Base-by-base conservation (phyloP, 345 rosid genomes). In the Gossypium anomalum region DNA sequence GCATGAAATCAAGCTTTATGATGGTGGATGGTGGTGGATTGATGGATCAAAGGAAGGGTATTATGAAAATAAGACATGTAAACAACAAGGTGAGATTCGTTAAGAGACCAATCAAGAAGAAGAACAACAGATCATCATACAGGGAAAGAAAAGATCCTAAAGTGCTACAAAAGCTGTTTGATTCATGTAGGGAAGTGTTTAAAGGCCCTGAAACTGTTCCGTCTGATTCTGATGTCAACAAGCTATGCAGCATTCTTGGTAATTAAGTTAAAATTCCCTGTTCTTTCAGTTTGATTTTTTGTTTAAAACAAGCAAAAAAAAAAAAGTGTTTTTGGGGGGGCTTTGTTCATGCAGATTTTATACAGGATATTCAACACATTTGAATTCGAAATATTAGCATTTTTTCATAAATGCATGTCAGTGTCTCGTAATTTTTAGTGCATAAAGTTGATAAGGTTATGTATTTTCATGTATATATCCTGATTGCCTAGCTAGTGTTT, bases 151-250 rank as follows among this genome's bases (percentile, higher is more conserved):
- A 22, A 58, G 51, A 27, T 17, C 60, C 86, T 14, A 58, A 3
- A 70, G 81, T 61, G 4, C 67, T 89, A 76, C 97, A 83, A 76
- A 67, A 82, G 47, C 86, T 91, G 14, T 89, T 81, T 76, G 78
- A 60, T 76, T 74, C 85, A 0, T 87, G 97, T 55, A 77, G 44
- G 61, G 74, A 86, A 10, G 79, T 87, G 4, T 91, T 91, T 79
- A 82, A 78, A 77, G 97, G 92, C 67, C 86, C 85, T 68, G 89
- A 83, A 69, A 82, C 84, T 34, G 88, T 86, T 75, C 97, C 92
- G 56, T 51, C 73, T 4, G 79, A 82, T 15, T 65, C 41, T 16
- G 85, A 87, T 75, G 92, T 87, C 3, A 67, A 80, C 14, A 81
- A 59, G 55, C 34, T 91, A 3, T 77, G 86, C 77, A 23, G 61